These are phyloP conservation scores for Polyporus arcularius DNA, from an alignment of 768 basidiomycete species.

Conservation along the genomic window DNA sequence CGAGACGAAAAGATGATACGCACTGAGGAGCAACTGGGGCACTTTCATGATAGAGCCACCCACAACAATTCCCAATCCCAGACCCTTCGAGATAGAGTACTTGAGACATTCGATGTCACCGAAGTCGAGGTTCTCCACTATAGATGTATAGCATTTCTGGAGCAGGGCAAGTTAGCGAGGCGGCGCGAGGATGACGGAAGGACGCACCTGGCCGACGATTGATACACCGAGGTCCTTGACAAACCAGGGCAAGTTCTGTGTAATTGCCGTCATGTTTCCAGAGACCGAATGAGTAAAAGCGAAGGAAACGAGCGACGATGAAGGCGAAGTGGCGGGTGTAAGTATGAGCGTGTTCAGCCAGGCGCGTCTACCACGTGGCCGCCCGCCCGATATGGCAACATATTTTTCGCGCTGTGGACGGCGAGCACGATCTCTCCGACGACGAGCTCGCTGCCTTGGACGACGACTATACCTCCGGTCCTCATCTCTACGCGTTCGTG, in stretches of 20 bases:
- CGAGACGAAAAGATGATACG: constrained; percentile 30
- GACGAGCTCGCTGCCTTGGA: constrained; percentile 5
- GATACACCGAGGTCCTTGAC: constrained; percentile 79
- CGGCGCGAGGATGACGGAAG: background rate
- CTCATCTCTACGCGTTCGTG: background rate
- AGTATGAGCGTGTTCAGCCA: constrained; percentile 6
- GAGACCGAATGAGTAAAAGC: background rate
- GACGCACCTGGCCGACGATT: constrained; percentile 75
- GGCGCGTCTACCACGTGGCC: constrained; percentile 16
- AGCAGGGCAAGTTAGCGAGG: background rate
- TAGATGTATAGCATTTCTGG: constrained; percentile 90
- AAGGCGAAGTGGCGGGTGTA: background rate
- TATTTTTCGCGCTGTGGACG: constrained; percentile 17
- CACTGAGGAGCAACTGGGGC: constrained; percentile 87
- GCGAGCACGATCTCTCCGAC: constrained; percentile 8
- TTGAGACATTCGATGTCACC: constrained; percentile 82
- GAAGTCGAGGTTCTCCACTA: constrained; percentile 85
- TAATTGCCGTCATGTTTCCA: constrained; percentile 68
- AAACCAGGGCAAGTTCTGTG: constrained; percentile 84
- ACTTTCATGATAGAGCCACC: constrained; percentile 96
- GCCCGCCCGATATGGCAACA: constrained; percentile 13
- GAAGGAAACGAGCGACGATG: constrained; percentile 1
- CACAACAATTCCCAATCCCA: constrained; percentile 90
- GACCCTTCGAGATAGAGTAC: constrained; percentile 87
- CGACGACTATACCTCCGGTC: background rate